Percentiles rank a stretch among this genome's conserved stretches.
Evolutionary conservation across 805 yeast genomes (phyloP).

Genomic region (Groenewaldozyma salmanticensis): DNA sequence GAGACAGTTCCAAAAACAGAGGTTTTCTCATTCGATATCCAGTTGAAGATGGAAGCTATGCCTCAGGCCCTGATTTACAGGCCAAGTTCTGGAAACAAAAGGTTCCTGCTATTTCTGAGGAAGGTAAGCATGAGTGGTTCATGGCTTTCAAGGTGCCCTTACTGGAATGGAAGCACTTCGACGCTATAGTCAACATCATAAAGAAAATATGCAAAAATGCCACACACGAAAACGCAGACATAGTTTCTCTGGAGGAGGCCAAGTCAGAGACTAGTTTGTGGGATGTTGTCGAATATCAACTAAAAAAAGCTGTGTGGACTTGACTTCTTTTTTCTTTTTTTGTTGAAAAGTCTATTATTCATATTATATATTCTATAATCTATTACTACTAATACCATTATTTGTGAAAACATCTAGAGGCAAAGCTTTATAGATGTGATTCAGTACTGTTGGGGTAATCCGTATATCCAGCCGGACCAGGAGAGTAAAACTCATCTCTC

Average conservation of each 20-base stretch:
- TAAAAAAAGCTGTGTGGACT: conserved; percentile 34
- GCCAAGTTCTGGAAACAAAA: not conserved
- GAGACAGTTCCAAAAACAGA: conserved; percentile 15
- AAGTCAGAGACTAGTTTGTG: conserved; percentile 26
- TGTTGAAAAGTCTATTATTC: too few species aligned
- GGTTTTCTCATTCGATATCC: conserved; percentile 18
- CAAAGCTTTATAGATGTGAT: not conserved
- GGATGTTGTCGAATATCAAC: conserved; percentile 28
- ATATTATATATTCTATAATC: too few species aligned
- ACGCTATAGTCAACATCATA: conserved; percentile 3
- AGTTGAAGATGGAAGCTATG: conserved; percentile 13
- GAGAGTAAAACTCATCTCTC: conserved; percentile 38
- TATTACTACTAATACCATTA: too few species aligned
- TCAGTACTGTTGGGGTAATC: conserved; percentile 1
- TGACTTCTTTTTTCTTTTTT: conserved; percentile 5
- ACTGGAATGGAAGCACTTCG: conserved; percentile 2
- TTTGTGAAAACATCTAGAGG: too few species aligned
- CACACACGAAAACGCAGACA: conserved; percentile 24
- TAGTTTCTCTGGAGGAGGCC: conserved; percentile 31
- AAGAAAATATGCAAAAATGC: conserved; percentile 12
- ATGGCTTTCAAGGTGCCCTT: conserved; percentile 12
- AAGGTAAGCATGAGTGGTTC: not conserved
- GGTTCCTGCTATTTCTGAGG: not conserved
- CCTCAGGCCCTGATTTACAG: conserved; percentile 2
- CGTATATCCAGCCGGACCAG: conserved; percentile 2